Conservation (phyloP, 2,329 filamentous ascomycete genomes). For the Nectriaceae sp. region DNA sequence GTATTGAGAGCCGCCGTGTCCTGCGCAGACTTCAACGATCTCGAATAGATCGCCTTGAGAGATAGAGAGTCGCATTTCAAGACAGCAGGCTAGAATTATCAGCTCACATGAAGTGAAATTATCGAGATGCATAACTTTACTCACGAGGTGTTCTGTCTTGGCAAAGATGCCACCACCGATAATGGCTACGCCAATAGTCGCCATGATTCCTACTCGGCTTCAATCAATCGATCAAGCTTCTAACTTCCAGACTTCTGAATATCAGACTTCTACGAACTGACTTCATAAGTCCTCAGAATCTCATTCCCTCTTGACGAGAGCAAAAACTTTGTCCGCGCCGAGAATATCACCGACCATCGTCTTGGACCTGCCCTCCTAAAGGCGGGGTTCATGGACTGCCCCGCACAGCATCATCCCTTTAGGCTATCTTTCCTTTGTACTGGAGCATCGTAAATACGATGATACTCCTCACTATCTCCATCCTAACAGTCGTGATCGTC, state of each 20-base stretch:
- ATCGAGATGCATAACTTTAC: conserved; percentile 13
- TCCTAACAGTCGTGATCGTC: no score
- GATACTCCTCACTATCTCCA: no score
- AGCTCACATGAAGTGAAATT: background rate
- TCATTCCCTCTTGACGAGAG: no score
- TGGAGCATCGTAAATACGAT: no score
- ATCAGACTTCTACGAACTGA: no score
- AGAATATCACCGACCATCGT: background rate
- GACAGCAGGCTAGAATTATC: conserved; percentile 54
- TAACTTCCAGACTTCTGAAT: no score
- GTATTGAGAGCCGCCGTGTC: conserved; percentile 41
- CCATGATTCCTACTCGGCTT: conserved; percentile 36
- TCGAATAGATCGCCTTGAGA: conserved; percentile 68
- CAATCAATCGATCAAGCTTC: no score
- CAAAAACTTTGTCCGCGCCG: no score
- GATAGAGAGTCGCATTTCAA: conserved; percentile 49
- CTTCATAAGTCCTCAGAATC: no score
- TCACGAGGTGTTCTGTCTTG: conserved; percentile 57
- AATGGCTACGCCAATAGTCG: conserved; percentile 55
- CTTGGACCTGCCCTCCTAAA: background rate
- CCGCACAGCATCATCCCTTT: background rate
- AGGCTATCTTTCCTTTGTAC: no score
- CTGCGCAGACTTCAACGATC: conserved; percentile 59
- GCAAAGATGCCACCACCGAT: conserved; percentile 66
- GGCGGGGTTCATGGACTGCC: background rate